Conservation (phyloP, 345 rosid species). For the Aquilaria sinensis region DNA sequence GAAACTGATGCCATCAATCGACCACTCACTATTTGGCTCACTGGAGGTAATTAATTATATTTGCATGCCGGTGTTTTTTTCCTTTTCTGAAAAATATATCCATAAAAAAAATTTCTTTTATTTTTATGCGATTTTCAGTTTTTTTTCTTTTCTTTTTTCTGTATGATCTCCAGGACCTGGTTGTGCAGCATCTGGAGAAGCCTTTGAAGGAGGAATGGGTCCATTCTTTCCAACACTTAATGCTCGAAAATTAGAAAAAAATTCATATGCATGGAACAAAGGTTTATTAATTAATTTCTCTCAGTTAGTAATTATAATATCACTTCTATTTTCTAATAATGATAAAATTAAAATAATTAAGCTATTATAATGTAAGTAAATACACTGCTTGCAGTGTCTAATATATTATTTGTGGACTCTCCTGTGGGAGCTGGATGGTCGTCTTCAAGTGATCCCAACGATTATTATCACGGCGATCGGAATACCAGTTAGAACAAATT, state of each 20-base stretch:
- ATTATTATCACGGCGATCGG: background rate
- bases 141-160: too few species aligned
- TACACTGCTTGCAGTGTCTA: background rate
- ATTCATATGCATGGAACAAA: slow-evolving; percentile 3
- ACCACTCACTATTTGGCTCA: background rate
- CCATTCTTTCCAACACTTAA: background rate
- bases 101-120: too few species aligned
- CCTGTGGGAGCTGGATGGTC: slow-evolving; percentile 1
- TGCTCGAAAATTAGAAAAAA: background rate
- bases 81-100: too few species aligned
- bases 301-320: background rate
- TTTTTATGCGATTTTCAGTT: too few species aligned
- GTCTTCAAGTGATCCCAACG: background rate
- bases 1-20: background rate
- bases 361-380: too few species aligned
- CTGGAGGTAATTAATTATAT: background rate
- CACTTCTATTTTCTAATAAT: too few species aligned
- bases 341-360: too few species aligned
- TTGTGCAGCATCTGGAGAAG: background rate
- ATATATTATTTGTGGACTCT: background rate
- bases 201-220: background rate
- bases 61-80: too few species aligned
- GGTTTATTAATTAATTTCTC: background rate
- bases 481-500: background rate
- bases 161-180: slow-evolving; percentile 1